Conservation (phyloP, 352 stramenopile species). For the Phytophthora sansomeana region DNA sequence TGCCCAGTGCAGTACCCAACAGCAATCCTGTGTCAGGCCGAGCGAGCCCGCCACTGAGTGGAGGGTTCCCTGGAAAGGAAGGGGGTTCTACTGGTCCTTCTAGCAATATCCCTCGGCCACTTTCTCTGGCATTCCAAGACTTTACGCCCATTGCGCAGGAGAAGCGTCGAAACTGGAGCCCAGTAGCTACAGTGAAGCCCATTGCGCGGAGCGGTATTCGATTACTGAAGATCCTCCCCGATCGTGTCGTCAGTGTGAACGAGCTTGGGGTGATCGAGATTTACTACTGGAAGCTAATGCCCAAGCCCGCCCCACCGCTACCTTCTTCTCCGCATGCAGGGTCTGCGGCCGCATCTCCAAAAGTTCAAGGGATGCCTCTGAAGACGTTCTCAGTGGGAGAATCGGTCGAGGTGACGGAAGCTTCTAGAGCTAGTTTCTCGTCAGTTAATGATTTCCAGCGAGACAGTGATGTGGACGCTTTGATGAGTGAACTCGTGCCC, state of each 20-base stretch:
- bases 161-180: constrained; percentile 65
- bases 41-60: constrained; percentile 20
- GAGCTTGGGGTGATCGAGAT: constrained; percentile 88
- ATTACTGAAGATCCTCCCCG: constrained; percentile 76
- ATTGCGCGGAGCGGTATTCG: constrained; percentile 63
- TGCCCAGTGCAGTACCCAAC: constrained; percentile 3
- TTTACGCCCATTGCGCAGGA: constrained; percentile 60
- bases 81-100: constrained; percentile 7
- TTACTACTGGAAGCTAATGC: constrained; percentile 83
- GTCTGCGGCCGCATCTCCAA: constrained; percentile 23
- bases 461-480: constrained; percentile 26
- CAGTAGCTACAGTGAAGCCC: constrained; percentile 64
- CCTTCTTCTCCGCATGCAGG: constrained; percentile 10
- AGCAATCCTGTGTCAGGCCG: constrained; percentile 20
- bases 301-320: constrained; percentile 48
- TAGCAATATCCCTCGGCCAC: constrained; percentile 50
- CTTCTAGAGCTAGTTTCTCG: constrained; percentile 17
- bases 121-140: constrained; percentile 77
- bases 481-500: constrained; percentile 10
- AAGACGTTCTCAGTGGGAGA: constrained; percentile 30
- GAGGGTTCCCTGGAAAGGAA: constrained; percentile 17
- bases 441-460: constrained; percentile 17
- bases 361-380: constrained; percentile 5
- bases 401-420: constrained; percentile 10
- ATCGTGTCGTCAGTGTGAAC: constrained; percentile 84